These are phyloP conservation scores for Collybiopsis confluens DNA, from an alignment of 768 basidiomycete genomes.

Conservation along the genomic window DNA sequence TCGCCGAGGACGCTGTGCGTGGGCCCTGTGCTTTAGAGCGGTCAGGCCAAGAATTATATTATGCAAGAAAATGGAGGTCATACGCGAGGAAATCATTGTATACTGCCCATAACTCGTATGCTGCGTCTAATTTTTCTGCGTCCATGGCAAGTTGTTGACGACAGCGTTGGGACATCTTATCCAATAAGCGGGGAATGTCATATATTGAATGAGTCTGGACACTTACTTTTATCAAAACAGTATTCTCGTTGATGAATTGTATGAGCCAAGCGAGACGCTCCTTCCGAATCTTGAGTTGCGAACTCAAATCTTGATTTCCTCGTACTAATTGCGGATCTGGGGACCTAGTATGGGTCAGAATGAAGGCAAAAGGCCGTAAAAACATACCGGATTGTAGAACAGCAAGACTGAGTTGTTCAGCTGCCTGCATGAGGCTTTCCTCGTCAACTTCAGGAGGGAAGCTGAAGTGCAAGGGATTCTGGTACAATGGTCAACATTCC, in stretches of 20 bases:
- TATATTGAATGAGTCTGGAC: not conserved
- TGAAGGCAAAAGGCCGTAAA: not conserved
- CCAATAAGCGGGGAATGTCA: not conserved
- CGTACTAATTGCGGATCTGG: conserved; percentile 65
- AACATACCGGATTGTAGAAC: conserved; percentile 74
- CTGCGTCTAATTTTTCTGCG: conserved; percentile 83
- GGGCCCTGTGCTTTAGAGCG: conserved; percentile 42
- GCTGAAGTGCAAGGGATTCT: conserved; percentile 79
- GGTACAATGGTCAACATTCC: not conserved
- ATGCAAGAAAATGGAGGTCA: conserved; percentile 13
- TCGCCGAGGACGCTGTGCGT: conserved; percentile 64
- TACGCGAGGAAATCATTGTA: conserved; percentile 68
- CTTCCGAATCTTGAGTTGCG: conserved; percentile 72
- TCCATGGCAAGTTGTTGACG: conserved; percentile 74
- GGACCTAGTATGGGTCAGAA: not conserved
- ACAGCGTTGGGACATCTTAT: conserved; percentile 75
- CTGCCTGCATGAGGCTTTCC: conserved; percentile 74
- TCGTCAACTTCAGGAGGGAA: conserved; percentile 78
- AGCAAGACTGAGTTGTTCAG: conserved; percentile 67
- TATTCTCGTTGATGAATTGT: conserved; percentile 84
- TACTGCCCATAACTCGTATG: conserved; percentile 74
- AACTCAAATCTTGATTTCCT: conserved; percentile 74
- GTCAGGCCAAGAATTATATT: not conserved
- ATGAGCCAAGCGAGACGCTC: conserved; percentile 82
- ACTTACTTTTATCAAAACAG: conserved; percentile 66